Base-by-base conservation (phyloP, 768 basidiomycete genomes). In the Rhizopogon sp. region DNA sequence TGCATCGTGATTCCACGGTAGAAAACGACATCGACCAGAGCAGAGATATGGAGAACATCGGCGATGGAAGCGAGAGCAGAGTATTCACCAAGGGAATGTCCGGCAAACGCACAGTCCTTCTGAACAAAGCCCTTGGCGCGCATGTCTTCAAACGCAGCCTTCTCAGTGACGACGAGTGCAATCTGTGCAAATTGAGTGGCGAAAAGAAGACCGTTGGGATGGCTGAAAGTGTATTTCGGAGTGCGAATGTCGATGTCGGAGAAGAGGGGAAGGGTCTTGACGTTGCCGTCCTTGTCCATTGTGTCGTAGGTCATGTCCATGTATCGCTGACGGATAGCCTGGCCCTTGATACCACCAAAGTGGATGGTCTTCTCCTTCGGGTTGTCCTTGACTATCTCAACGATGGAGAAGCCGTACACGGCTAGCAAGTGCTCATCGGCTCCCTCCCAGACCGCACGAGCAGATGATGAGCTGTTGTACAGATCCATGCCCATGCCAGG, bases 1-100 rank as follows among this genome's bases (percentile, higher is more conserved):
- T 98, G 97, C 97, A 98, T 99, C 37, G 97, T 99, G 67, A 99
- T 95, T 63, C 97, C 97, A 69, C 97, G 93, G 72, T 98, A 99
- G 81, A 99, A 99, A 28, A 99, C 96, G 65, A 99, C 92, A 62
- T 99, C 97, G 64, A 95, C 93, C 46, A 98, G 85, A 2, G 93
- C 85, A 17, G 96, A 93, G 62, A 98, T 93, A 45, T 93, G 90
- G 37, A 98, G 83, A 52, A 98, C 92, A 69, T 96, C 95, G 25
- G 96, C 96, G 62, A 99, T 97, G 8, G 96, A 96, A 1, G 97
- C 97, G 4, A 99, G 81, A 2, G 97, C 96, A 41, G 97, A 98
- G 70, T 98, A 99, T 73, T 99, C 97, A 64, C 97, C 97, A 25
- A 99, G 81, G 6, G 96, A 98, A 76, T 99, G 97, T 55, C 97